Base-by-base conservation (phyloP, 2,329 filamentous ascomycete genomes). In the Lasiodiplodia sp. region DNA sequence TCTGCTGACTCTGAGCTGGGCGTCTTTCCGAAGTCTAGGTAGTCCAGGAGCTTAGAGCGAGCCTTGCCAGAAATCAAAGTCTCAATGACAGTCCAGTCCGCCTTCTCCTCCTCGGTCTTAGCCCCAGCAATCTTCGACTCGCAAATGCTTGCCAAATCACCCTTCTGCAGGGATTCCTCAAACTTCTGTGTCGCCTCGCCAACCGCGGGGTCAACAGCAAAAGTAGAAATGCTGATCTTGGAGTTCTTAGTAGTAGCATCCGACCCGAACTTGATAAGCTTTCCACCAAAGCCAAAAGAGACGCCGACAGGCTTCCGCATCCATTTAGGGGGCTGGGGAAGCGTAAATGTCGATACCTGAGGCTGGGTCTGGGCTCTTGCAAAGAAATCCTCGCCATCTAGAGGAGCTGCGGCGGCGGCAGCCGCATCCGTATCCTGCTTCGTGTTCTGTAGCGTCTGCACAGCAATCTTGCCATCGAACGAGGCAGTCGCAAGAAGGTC, bases 261-360 rank as follows among this genome's bases (percentile, higher is more conserved):
- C 40, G 90, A 83, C 71, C 87, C 87, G 80, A 97, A 90, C 68
- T 90, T 87, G 18, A 98, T 89, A 25, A 99, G 85, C 79, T 97
- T 97, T 66, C 96, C 96, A 67, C 96, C 96, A 78, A 98, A 99
- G 0, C 94, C 96, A 81, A 99, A 99, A 0, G 94, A 92, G 18
- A 91, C 95, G 74, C 93, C 93, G 52, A 91, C 87, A 1, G 95
- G 94, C 67, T 92, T 87, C 80, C 97, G 90, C 52, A 96, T 86
- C 96, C 96, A 99, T 73, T 90, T 94, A 0, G 96, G 96, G 1
- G 96, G 91, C 76, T 93, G 94, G 60, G 86, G 84, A 55, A 99
- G 84, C 2, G 93, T 93, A 84, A 98, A 99, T 2, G 92, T 94
- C 31, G 92, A 92, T 25, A 91, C 92, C 79, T 97, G 94, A 3